phyloP scores from a whole-genome alignment of 306 rosid species.

The Fragaria iinumae region DNA sequence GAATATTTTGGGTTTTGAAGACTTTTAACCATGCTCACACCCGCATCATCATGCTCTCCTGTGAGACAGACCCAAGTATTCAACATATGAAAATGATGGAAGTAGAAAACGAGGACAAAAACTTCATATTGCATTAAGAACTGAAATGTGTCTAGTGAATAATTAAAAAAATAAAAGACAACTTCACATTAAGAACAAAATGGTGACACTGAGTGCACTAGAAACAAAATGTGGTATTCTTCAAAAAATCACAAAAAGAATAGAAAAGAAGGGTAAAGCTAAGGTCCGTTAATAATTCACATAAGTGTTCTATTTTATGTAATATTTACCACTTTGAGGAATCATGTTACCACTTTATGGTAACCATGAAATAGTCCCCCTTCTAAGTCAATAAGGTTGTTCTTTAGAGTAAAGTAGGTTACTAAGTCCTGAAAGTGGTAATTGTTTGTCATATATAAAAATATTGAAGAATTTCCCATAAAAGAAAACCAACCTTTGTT shows the following conservation, averaged over 20 bases:
- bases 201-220: neutral
- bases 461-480: neutral
- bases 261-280: neutral
- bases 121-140: neutral
- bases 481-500: constrained; percentile 46
- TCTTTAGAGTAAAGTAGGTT: neutral
- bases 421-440: neutral
- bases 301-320: neutral
- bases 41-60: constrained; percentile 75
- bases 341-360: neutral
- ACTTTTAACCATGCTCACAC: constrained; percentile 73
- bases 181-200: neutral
- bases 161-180: neutral
- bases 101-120: constrained; percentile 4
- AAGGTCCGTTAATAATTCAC: neutral
- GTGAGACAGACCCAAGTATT: constrained; percentile 26
- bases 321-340: neutral
- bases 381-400: neutral
- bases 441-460: neutral
- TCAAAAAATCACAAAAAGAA: neutral
- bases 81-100: constrained; percentile 14
- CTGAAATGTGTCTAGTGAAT: neutral
- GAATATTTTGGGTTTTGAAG: constrained; percentile 81
- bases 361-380: neutral
- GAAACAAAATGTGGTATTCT: neutral